Base-by-base conservation (phyloP, 805 yeast genomes). In the Yarrowia sp. region DNA sequence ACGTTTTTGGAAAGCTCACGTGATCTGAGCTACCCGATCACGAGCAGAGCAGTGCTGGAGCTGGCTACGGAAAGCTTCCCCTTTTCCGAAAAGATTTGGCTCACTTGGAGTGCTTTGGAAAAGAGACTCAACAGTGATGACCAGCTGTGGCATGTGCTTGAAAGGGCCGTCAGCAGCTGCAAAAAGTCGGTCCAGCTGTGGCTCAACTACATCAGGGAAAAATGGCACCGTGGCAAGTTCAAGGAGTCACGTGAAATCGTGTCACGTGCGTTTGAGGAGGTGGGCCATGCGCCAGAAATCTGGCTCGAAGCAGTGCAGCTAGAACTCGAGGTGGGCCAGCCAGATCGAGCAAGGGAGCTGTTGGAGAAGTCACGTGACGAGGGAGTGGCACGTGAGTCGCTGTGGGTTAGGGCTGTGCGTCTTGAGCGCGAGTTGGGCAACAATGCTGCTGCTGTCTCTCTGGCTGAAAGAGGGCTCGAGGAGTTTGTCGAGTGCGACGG, bases 241-340 rank as follows among this genome's bases (percentile, higher is more conserved):
- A 77, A 74, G 0, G 83, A 79, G 3, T 89, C 97, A 0, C 78
- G 87, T 65, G 71, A 73, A 0, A 83, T 90, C 4, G 77, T 92
- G 7, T 73, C 78, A 2, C 77, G 80, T 14, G 89, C 89, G 0
- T 74, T 84, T 50, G 73, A 78, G 5, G 66, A 71, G 2, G 76
- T 84, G 9, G 84, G 88, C 0, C 70, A 76, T 0, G 80, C 79
- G 69, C 87, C 85, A 69, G 85, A 83, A 30, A 74, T 91, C 10
- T 88, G 92, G 91, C 78, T 88, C 61, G 94, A 94, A 0, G 81
- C 87, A n/a, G 80, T 89, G 30, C 88, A 90, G 70, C 76, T 92
- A 40, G 90, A 90, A 68, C 77, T 79, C 17, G 80, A 80, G 24
- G 76, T 79, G 7, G 76, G 78, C 5, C 74, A 83, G 39, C 74